Evolutionary conservation across 2,329 filamentous ascomycete species (phyloP), one percentile per base, ranked within the genome.

Genomic region (Chrysoporthe austroafricana): DNA sequence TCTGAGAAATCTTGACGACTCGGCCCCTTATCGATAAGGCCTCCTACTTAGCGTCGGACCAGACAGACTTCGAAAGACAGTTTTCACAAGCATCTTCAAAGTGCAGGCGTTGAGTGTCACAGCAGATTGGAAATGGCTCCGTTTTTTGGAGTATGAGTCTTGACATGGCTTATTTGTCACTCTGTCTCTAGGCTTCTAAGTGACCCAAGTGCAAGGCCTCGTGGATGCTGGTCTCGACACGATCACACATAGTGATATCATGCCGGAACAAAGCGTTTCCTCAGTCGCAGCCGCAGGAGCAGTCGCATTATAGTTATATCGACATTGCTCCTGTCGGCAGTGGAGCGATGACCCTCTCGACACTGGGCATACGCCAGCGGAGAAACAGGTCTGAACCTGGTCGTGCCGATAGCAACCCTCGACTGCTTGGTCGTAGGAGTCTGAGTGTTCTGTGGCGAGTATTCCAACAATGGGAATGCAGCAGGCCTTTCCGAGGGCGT

Each of bases 1-100:
- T 66, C 57, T 16, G 46, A 69, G 60, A 66, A 69, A 69, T 60
- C 52, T 68, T 62, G 42, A 67, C 64, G 18, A 50, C n/a, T 48
- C 54, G n/a, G 32, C 42, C 42, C 26, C 62, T 62, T 70, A 70
- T 70, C 67, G 69, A 70, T 69, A 69, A 54, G 59, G 43, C 44
- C 62, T 26, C 58, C 39, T 50, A 59, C 42, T 26, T 64, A 61
- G 58, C 44, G 52, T n/a, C 7, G 32, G 36, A 43, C 16, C 34
- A 7, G 9, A 36, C 34, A 26, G 18, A n/a, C 36, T 43, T 16
- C 21, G 11, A 11, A 16, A 54, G 11, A 21, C 8, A 44, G 57
- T 14, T n/a, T 26, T 36, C 48, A 34, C 26, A 11, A 42, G 44
- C 60, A 52, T 39, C 16, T 34, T 48, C 32, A 3, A 39, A 36